Base-by-base conservation (phyloP, 768 basidiomycete genomes). In the Tricholoma matsutake region DNA sequence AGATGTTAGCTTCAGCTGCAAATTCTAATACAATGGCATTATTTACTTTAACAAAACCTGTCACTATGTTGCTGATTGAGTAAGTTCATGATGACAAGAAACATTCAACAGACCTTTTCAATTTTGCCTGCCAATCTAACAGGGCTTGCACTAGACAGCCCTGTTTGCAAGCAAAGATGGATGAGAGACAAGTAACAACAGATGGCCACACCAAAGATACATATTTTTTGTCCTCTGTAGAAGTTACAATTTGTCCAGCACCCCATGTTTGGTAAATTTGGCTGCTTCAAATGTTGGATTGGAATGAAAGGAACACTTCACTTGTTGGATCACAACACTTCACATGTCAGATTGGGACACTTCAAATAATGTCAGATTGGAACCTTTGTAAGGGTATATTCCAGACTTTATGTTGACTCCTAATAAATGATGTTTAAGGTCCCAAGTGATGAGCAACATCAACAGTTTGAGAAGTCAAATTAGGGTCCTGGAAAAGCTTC, bases 211-310 rank as follows among this genome's bases (percentile, higher is more conserved):
- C 61, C 45, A 41, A 10, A 65, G 82, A 13, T 62, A 89, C 92
- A 77, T 88, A 89, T 72, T 83, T 85, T 75, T 86, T 89, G 66
- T 94, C 93, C 0, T 81, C 83, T 0, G 64, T 68, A 1, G 92
- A 92, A 20, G 87, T 81, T 6, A 96, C 77, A 16, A 84, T 84
- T 35, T 87, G 79, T 4, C 91, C 89, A 20, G 90, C 89, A 22
- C 93, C 93, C 91, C 94, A 94, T 0, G 92, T 81, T 67, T 96
- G 94, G 72, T 85, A 87, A 47, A 87, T 68, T 56, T 80, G 85
- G 70, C 91, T 94, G 67, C n/a, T n/a, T n/a, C n/a, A n/a, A n/a
- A n/a, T n/a, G n/a, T n/a, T n/a, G n/a, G n/a, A n/a, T n/a, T n/a
- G n/a, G n/a, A n/a, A n/a, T n/a, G n/a, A n/a, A n/a, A n/a, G n/a